Percentiles rank a stretch among this genome's conserved stretches.
These are phyloP conservation scores for Scleroderma citrinum DNA, from an alignment of 768 basidiomycete genomes.

Conservation along the genomic window DNA sequence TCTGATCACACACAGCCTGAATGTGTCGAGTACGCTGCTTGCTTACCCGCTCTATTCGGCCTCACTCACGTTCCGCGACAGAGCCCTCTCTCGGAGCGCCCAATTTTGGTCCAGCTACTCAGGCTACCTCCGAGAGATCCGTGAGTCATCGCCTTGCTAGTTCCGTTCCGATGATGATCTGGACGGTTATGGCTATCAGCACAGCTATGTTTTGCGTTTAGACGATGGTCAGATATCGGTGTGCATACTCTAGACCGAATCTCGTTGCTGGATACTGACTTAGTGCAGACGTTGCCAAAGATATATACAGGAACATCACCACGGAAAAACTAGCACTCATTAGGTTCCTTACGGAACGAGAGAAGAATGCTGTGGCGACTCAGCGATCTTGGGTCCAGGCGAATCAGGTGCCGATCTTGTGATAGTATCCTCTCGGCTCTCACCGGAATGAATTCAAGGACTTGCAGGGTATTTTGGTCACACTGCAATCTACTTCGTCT, in stretches of 20 bases:
- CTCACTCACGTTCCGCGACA: constrained; percentile 20
- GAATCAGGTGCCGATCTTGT: constrained; percentile 16
- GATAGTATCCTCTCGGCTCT: constrained; percentile 1
- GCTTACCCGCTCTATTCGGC: neutral
- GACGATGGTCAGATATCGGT: constrained; percentile 74
- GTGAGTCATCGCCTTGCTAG: constrained; percentile 39
- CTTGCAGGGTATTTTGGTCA: constrained; percentile 20
- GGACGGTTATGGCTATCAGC: constrained; percentile 38
- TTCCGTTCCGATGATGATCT: constrained; percentile 3
- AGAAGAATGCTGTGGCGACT: constrained; percentile 29
- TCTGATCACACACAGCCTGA: constrained; percentile 30
- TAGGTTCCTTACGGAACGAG: constrained; percentile 39
- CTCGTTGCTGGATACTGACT: constrained; percentile 3
- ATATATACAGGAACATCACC: constrained; percentile 62
- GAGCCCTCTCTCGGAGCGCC: constrained; percentile 69
- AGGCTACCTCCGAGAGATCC: constrained; percentile 73
- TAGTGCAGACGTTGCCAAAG: constrained; percentile 50
- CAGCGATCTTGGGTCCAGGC: constrained; percentile 27
- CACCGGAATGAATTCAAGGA: constrained; percentile 15
- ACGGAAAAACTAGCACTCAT: constrained; percentile 50
- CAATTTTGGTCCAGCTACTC: constrained; percentile 87
- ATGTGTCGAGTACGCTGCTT: constrained; percentile 45
- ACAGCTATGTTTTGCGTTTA: constrained; percentile 71
- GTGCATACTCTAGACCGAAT: neutral
- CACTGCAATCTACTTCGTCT: constrained; percentile 13